Evolutionary conservation across 2,329 filamentous ascomycete genomes (phyloP).

Genomic region (Diaporthe amygdali): DNA sequence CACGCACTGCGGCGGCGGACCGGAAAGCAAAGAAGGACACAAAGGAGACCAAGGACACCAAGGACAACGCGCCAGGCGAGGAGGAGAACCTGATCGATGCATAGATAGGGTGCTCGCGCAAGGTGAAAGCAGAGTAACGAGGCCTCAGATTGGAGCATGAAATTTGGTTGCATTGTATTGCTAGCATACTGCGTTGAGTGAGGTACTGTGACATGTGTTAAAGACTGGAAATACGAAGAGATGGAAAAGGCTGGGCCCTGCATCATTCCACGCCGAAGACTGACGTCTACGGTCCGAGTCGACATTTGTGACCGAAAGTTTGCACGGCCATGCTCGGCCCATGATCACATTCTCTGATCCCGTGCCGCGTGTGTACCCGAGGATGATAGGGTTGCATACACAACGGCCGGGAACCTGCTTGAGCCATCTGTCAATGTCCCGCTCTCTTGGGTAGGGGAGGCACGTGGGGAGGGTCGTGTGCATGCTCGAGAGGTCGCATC

Average conservation of each 20-base stretch:
- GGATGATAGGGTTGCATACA: not conserved
- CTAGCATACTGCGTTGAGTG: constrained; percentile 22
- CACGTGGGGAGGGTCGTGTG: not conserved
- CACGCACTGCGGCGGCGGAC: constrained; percentile 64
- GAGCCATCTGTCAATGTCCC: not conserved
- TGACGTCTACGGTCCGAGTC: not conserved
- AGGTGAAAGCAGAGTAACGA: not conserved
- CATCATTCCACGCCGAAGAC: not conserved
- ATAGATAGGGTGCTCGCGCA: constrained; percentile 26
- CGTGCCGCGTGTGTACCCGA: not conserved
- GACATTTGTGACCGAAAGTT: not conserved
- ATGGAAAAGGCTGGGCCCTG: not conserved
- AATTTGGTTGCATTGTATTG: constrained; percentile 24
- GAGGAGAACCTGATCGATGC: constrained; percentile 44
- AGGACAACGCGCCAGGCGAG: constrained; percentile 28
- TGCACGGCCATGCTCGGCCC: not conserved
- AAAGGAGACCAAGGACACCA: constrained; percentile 37
- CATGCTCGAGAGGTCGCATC: not conserved
- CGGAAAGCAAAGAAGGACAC: constrained; percentile 67
- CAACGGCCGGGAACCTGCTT: not conserved
- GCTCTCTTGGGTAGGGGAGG: not conserved
- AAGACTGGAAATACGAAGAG: constrained; percentile 15
- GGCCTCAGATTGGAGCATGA: constrained; percentile 17
- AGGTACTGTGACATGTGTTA: constrained; percentile 20
- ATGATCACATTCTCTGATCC: not conserved